phyloP scores from a whole-genome alignment of 257 asterid genomes.

The Jaltomata sinuosa region DNA sequence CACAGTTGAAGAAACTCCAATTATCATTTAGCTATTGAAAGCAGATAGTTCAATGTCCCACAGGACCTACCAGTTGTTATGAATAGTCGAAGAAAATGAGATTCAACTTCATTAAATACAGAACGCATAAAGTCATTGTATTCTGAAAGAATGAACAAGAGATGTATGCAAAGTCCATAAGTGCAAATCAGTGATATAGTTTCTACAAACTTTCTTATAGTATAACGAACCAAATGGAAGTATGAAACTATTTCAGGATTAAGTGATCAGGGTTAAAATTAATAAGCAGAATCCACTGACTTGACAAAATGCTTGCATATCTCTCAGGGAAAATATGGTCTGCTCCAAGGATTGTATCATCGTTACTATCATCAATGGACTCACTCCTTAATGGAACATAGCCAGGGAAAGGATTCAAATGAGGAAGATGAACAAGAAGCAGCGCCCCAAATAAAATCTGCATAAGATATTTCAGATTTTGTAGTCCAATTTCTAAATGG shows the following conservation, averaged over 20 bases:
- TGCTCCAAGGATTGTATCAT: slow-evolving; percentile 36
- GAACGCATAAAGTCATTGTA: neutral
- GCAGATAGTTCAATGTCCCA: neutral
- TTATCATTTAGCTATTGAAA: neutral
- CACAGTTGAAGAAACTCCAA: neutral
- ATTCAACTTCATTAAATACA: neutral
- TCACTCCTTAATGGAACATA: slow-evolving; percentile 50
- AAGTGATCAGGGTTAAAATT: neutral
- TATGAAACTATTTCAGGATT: neutral
- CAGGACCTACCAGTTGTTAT: neutral
- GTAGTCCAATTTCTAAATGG: neutral
- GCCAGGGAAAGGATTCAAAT: slow-evolving; percentile 59
- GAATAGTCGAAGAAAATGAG: neutral
- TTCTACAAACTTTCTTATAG: neutral
- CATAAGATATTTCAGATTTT: slow-evolving; percentile 4
- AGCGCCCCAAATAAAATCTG: slow-evolving; percentile 59
- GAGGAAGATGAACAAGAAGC: slow-evolving; percentile 56
- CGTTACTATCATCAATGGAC: slow-evolving; percentile 29
- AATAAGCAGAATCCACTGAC: slow-evolving; percentile 29
- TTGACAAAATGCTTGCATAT: slow-evolving; percentile 46
- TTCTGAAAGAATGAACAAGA: neutral
- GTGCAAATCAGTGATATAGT: neutral
- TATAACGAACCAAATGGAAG: neutral
- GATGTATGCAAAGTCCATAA: neutral
- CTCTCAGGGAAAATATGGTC: slow-evolving; percentile 81